A percentile compares a stretch with the other conserved stretches of the same genome.
Conservation (phyloP, 306 rosid species). For the Quillaja saponaria region DNA sequence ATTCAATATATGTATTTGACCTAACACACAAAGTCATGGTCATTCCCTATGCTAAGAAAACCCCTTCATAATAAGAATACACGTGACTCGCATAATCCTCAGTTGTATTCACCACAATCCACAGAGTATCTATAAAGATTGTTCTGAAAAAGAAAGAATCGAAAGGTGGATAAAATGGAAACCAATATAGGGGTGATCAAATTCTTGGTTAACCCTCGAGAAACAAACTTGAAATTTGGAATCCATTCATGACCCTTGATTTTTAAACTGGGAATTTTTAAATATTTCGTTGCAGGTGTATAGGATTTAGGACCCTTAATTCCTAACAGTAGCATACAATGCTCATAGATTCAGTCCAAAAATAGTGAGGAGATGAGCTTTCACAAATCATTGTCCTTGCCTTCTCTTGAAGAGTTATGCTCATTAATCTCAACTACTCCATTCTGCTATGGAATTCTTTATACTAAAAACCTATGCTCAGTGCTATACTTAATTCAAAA, state of each 20-base stretch:
- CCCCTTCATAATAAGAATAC: conserved; percentile 62
- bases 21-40: conserved; percentile 70
- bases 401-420: too few species aligned
- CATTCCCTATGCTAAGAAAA: conserved; percentile 65
- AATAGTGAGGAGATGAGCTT: too few species aligned
- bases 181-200: conserved; percentile 27
- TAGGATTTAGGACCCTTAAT: too few species aligned
- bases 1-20: conserved; percentile 58
- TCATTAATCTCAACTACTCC: too few species aligned
- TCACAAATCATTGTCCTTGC: too few species aligned
- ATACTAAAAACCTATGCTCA: too few species aligned
- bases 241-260: conserved; percentile 55
- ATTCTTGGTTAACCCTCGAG: conserved; percentile 51
- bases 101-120: too few species aligned
- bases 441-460: too few species aligned
- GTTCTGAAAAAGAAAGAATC: conserved; percentile 55
- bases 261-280: conserved; percentile 26
- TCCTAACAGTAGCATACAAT: too few species aligned
- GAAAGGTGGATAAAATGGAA: conserved; percentile 55
- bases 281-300: too few species aligned
- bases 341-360: too few species aligned
- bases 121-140: conserved; percentile 22
- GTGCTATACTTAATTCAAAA: too few species aligned
- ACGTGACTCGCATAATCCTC: conserved; percentile 45
- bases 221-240: conserved; percentile 48